Conservation (phyloP, 1,284 basidiomycete species). For the Fomes fomentarius region DNA sequence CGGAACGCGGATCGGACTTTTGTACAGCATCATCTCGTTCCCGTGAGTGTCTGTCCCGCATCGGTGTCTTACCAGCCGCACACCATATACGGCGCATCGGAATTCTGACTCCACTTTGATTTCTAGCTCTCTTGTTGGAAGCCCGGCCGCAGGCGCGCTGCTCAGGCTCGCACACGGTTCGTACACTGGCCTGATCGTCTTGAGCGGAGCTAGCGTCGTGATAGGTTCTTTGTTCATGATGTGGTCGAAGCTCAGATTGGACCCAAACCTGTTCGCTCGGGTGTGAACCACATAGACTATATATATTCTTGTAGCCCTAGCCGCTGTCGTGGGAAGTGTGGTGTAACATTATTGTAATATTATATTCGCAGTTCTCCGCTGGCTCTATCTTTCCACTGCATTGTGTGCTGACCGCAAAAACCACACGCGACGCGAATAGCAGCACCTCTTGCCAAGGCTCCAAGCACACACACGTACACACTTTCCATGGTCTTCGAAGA, state of each 20-base stretch:
- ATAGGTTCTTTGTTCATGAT: conserved; percentile 59
- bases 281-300: conserved; percentile 28
- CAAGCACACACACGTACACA: no score
- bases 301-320: conserved; percentile 4
- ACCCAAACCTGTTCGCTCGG: conserved; percentile 43
- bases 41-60: conserved; percentile 52
- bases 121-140: conserved; percentile 60
- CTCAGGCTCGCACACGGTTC: conserved; percentile 47
- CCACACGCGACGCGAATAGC: no score
- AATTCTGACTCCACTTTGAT: neutral
- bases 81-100: neutral
- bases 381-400: neutral
- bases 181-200: conserved; percentile 54
- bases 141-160: conserved; percentile 60
- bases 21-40: conserved; percentile 65
- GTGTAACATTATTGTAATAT: no score
- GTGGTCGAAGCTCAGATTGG: conserved; percentile 48
- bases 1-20: conserved; percentile 59
- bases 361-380: no score
- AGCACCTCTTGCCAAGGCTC: no score
- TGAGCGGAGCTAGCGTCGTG: conserved; percentile 59
- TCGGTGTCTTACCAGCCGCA: no score
- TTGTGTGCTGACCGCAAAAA: no score
- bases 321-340: neutral
- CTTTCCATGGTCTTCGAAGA: no score